Base-by-base conservation (phyloP, 1,284 basidiomycete species). In the Sanguinoderma infundibulare region DNA sequence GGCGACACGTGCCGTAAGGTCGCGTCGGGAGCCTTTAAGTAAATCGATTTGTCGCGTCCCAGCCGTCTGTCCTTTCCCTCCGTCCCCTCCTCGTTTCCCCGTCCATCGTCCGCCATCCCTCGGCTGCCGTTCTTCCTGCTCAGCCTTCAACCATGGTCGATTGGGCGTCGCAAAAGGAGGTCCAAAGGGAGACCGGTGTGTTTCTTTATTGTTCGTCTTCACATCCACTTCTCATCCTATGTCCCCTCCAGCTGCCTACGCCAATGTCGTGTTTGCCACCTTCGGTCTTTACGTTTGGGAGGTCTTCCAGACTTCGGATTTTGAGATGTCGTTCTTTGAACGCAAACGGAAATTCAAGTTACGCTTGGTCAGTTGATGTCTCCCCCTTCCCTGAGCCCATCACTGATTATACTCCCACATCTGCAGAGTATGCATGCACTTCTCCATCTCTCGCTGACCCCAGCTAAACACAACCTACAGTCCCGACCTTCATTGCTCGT, bases 211-310 rank as follows among this genome's bases (percentile, higher is more conserved):
- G 12, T 38, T 5, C 12, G 8, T 28, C 35, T 9, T 15, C 15
- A n/a, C 38, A 17, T 30, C 26, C 34, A 20, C 15, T 49, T 17
- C 36, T 61, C 55, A 40, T 51, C 40, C 55, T n/a, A 64, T 55
- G 42, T 46, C 52, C 47, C 30, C 38, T 32, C n/a, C 61, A 89
- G 87, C 74, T 51, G 80, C 81, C 53, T 87, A 88, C 70, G 75
- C 76, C 53, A 84, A 86, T 65, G 69, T 88, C 51, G 79, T 89
- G 32, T 86, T 87, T 68, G 74, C 79, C 26, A 78, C 87, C 58
- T 85, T 86, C 64, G 89, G 89, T 34, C 69, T 89, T 36, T 87
- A 87, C 65, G 60, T 86, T 24, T 91, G 89, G 89, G 89, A 91
- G 71, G 64, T 91, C 39, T 78, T 85, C 64, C 75, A 80, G 66